Evolutionary conservation across 768 basidiomycete species (phyloP).

Genomic region (Macrolepiota dolichaula): DNA sequence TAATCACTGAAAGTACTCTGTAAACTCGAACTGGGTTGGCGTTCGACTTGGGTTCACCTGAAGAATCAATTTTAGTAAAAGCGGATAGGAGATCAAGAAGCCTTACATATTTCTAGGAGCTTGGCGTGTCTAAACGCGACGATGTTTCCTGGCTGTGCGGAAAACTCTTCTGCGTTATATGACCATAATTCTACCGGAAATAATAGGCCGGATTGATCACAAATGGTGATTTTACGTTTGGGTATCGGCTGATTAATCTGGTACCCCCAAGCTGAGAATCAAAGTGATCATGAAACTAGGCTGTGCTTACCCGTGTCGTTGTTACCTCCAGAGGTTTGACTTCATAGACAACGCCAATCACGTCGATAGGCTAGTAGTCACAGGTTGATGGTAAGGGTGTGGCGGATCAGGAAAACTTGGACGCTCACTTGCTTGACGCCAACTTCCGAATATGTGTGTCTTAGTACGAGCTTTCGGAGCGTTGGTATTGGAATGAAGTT

Average conservation of each 20-base stretch:
- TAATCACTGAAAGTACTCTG: constrained; percentile 64
- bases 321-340: constrained; percentile 72
- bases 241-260: constrained; percentile 21
- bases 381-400: too few species aligned
- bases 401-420: not conserved
- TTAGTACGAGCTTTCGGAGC: constrained; percentile 32
- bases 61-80: constrained; percentile 9
- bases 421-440: not conserved
- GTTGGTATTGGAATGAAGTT: constrained; percentile 67
- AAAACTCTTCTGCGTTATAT: constrained; percentile 83
- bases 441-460: not conserved
- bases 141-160: constrained; percentile 55
- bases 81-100: constrained; percentile 29
- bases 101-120: constrained; percentile 63
- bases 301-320: constrained; percentile 50
- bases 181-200: constrained; percentile 94
- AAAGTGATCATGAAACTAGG: not conserved
- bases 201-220: constrained; percentile 75
- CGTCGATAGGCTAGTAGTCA: constrained; percentile 48
- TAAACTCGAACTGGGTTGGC: not conserved
- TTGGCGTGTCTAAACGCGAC: constrained; percentile 93
- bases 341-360: constrained; percentile 83
- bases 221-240: constrained; percentile 87
- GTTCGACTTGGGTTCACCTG: constrained; percentile 55
- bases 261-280: not conserved